Evolutionary conservation across 257 asterid genomes (phyloP).

Genomic region (Coffea canephora): DNA sequence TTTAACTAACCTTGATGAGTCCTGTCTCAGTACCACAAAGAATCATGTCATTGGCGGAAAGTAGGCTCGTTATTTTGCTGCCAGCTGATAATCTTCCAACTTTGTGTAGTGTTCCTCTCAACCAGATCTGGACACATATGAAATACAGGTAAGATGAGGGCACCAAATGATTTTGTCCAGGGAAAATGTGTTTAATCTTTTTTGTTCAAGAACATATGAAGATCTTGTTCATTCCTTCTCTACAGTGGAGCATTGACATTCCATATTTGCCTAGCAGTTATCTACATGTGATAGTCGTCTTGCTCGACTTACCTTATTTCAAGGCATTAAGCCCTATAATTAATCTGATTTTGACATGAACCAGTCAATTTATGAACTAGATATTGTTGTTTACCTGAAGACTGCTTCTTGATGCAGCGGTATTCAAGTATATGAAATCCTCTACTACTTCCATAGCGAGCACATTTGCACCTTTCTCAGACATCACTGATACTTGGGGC

Average conservation of each 20-base stretch:
- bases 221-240: neutral
- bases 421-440: slow-evolving; percentile 72
- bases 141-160: neutral
- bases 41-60: slow-evolving; percentile 86
- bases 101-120: slow-evolving; percentile 84
- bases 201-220: neutral
- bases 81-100: slow-evolving; percentile 94
- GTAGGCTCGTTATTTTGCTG: slow-evolving; percentile 83
- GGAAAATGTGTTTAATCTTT: neutral
- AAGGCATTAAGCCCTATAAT: slow-evolving; percentile 1
- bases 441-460: slow-evolving; percentile 90
- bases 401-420: slow-evolving; percentile 61
- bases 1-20: slow-evolving; percentile 61
- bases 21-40: slow-evolving; percentile 91
- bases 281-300: neutral
- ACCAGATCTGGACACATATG: slow-evolving; percentile 50
- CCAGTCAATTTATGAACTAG: neutral
- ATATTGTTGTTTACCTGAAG: slow-evolving; percentile 57
- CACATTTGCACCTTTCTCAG: slow-evolving; percentile 65
- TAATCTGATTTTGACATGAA: too few relatives aligned
- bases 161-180: neutral
- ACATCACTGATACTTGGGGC: slow-evolving; percentile 55
- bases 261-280: neutral
- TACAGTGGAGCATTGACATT: neutral
- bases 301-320: neutral